Conservation (phyloP, 179 eudicot species). For the Silene noctiflora region DNA sequence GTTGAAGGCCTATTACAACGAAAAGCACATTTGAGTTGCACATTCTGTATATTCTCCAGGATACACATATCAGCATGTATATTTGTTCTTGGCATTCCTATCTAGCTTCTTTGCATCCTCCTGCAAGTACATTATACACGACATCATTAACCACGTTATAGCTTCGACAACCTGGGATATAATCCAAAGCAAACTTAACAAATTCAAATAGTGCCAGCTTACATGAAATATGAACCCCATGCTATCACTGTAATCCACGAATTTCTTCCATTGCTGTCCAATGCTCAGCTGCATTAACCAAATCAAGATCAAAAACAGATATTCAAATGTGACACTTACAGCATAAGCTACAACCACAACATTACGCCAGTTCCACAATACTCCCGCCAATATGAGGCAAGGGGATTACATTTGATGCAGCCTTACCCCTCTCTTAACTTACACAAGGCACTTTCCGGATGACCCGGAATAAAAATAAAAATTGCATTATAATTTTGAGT, state of each 20-base stretch:
- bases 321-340: too few relatives aligned
- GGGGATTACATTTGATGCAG: too few relatives aligned
- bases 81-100: slow-evolving; percentile 62
- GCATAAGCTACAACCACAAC: too few relatives aligned
- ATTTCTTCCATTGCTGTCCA: not conserved
- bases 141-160: not conserved
- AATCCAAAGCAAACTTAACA: not conserved
- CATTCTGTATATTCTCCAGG: not conserved
- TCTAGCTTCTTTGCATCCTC: slow-evolving; percentile 81
- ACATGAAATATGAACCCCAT: slow-evolving; percentile 4
- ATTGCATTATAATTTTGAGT: too few relatives aligned
- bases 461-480: too few relatives aligned
- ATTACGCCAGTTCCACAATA: too few relatives aligned
- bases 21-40: too few relatives aligned
- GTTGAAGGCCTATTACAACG: too few relatives aligned
- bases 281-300: slow-evolving; percentile 9
- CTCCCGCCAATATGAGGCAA: too few relatives aligned
- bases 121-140: slow-evolving; percentile 20
- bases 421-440: too few relatives aligned
- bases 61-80: slow-evolving; percentile 40
- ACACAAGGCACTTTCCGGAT: too few relatives aligned
- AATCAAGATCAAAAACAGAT: not conserved
- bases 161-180: not conserved
- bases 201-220: slow-evolving; percentile 2
- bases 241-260: slow-evolving; percentile 2